Evolutionary conservation across 192 early-diverging fungal species (phyloP).

Genomic region (Coemansia sp.): DNA sequence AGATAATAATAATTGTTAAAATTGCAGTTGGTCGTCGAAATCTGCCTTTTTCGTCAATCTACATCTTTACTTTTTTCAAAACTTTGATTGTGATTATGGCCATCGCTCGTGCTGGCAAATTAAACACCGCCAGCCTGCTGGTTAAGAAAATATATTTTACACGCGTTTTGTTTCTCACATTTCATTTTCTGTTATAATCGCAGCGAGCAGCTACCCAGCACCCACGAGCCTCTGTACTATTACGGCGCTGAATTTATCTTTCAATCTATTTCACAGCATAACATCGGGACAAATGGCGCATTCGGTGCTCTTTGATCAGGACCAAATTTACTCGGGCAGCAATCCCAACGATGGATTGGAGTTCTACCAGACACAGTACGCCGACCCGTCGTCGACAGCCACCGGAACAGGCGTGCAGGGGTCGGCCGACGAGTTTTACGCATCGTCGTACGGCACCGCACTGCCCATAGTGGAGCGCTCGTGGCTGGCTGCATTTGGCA

Average conservation of each 20-base stretch:
- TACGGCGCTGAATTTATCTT: neutral
- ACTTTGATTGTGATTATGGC: neutral
- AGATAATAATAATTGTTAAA: neutral
- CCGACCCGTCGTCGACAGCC: conserved; percentile 31
- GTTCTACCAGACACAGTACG: conserved; percentile 53
- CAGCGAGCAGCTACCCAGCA: neutral
- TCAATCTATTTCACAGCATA: neutral
- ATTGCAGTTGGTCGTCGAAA: neutral
- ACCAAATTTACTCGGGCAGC: conserved; percentile 29
- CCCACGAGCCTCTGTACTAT: neutral
- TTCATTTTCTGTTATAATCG: neutral
- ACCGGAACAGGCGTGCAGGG: conserved; percentile 27
- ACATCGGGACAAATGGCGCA: conserved; percentile 37
- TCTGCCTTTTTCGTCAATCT: neutral
- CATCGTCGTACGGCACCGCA: conserved; percentile 48
- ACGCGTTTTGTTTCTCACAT: neutral
- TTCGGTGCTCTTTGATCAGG: conserved; percentile 54
- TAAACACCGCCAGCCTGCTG: neutral
- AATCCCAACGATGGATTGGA: conserved; percentile 41
- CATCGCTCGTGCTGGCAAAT: neutral
- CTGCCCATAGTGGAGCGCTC: conserved; percentile 52
- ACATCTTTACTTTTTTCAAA: neutral
- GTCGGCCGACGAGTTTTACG: conserved; percentile 50
- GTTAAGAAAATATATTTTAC: neutral
- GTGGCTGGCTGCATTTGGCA: conserved; percentile 76